Conservation (phyloP, 2,329 filamentous ascomycete genomes). For the Helicocarpus griseus region DNA sequence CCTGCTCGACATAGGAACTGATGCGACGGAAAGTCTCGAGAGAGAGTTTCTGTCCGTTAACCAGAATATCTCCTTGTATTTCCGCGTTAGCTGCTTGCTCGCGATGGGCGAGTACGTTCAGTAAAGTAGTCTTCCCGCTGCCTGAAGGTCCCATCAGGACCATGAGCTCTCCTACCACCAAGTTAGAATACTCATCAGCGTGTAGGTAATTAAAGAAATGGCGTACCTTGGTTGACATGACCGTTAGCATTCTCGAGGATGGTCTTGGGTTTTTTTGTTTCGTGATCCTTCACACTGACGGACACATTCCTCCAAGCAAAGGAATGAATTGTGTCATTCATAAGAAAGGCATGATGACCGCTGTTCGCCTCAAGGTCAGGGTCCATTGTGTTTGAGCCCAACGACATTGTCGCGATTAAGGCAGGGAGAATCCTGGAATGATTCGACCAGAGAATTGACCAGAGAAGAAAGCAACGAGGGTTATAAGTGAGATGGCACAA, state of each 20-base stretch:
- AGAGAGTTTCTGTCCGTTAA: conserved; percentile 53
- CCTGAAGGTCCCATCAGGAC: conserved; percentile 73
- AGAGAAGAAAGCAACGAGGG: too few relatives aligned
- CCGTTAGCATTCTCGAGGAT: conserved; percentile 58
- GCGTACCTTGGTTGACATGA: conserved; percentile 51
- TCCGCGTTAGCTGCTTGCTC: conserved; percentile 44
- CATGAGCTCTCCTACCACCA: conserved; percentile 53
- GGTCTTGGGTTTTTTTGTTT: conserved; percentile 52
- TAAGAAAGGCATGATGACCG: conserved; percentile 21
- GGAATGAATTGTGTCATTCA: conserved; percentile 53
- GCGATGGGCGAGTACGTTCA: conserved; percentile 67
- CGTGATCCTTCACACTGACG: conserved; percentile 63
- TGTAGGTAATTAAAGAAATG: too few relatives aligned
- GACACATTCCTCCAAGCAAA: conserved; percentile 59
- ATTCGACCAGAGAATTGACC: too few relatives aligned
- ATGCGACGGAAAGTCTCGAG: conserved; percentile 52
- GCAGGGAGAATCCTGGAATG: not conserved
- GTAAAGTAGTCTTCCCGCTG: conserved; percentile 71
- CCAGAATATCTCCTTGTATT: conserved; percentile 44
- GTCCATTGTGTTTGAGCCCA: not conserved
- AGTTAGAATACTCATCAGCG: not conserved
- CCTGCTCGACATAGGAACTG: conserved; percentile 75
- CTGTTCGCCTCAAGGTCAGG: conserved; percentile 22
- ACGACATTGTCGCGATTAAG: not conserved
- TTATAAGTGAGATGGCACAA: too few relatives aligned